Base-by-base conservation (phyloP, 2,329 filamentous ascomycete genomes). In the Chrysoporthe austroafricana region DNA sequence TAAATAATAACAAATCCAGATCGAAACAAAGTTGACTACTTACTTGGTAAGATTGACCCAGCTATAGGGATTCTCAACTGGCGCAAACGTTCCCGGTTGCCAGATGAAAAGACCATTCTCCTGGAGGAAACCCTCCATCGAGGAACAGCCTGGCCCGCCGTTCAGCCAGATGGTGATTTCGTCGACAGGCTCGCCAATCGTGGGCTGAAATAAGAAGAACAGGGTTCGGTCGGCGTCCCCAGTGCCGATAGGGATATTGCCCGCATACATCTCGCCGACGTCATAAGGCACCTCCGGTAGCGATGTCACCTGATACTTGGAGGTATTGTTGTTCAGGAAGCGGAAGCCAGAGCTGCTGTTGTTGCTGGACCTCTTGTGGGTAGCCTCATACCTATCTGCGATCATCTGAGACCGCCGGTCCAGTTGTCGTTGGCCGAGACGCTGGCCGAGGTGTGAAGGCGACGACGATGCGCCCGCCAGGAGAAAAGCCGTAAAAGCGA, bases 91-190 rank as follows among this genome's bases (percentile, higher is more conserved):
- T 46, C 66, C 66, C 2, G 66, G 43, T 34, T 50, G 62, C 66
- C 66, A 67, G 9, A 54, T 46, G 16, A 60, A 61, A 0, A 56
- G 56, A 1, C 66, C 66, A 16, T 64, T 67, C n/a, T 67, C 66
- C 43, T 63, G 54, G 5, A 63, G 21, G 61, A 67, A 63, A 2
- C 62, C 66, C 11, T 63, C 58, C 34, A 67, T 52, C 18, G 61
- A 64, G 14, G 61, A 63, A 36, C 66, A 67, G 18, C 66, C 66
- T 4, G 66, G 66, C 11, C 66, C 66, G 14, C 66, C 66, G 42
- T 67, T 67, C 32, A 67, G 44, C 66, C 66, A 67, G 32, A 67
- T 67, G 11, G 62, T 50, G 21, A 67, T 9, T 21, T 67, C 66
- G n/a, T 67, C 66, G 4, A 63, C 57, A 16, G 61, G 54, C 7